A percentile compares a stretch with the other conserved stretches of the same genome.
phyloP scores from a whole-genome alignment of 2,329 filamentous ascomycete genomes.

The Metarhizium guizhouense region DNA sequence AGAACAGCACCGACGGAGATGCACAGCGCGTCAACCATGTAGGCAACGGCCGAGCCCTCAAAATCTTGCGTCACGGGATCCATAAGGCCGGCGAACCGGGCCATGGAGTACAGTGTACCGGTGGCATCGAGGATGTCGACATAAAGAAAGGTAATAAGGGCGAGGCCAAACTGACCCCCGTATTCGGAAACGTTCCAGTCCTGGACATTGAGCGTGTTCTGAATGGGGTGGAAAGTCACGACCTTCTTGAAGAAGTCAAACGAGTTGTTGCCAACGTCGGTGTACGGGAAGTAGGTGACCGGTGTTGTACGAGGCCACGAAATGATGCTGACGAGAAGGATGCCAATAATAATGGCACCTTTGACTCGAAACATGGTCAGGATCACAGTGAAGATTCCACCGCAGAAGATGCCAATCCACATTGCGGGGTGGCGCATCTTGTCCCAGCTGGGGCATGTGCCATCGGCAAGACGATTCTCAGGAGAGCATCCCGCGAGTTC shows the following conservation, averaged over 20 bases:
- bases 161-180: slow-evolving; percentile 69
- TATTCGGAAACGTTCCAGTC: slow-evolving; percentile 63
- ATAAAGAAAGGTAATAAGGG: slow-evolving; percentile 82
- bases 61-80: slow-evolving; percentile 81
- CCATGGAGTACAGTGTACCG: slow-evolving; percentile 84
- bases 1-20: slow-evolving; percentile 75
- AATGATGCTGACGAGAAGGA: slow-evolving; percentile 76
- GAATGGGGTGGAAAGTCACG: slow-evolving; percentile 73
- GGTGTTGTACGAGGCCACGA: slow-evolving; percentile 73
- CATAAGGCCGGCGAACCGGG: slow-evolving; percentile 70
- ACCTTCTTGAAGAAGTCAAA: slow-evolving; percentile 89
- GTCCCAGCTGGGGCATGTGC: slow-evolving; percentile 49
- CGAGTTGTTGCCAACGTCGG: slow-evolving; percentile 52
- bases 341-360: slow-evolving; percentile 77
- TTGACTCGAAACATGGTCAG: slow-evolving; percentile 82
- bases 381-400: slow-evolving; percentile 69
- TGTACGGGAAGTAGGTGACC: slow-evolving; percentile 77
- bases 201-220: slow-evolving; percentile 59
- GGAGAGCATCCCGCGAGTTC: slow-evolving; percentile 64
- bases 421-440: slow-evolving; percentile 79
- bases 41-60: slow-evolving; percentile 74
- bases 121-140: slow-evolving; percentile 85
- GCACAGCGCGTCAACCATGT: slow-evolving; percentile 69
- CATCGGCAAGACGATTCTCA: slow-evolving; percentile 31
- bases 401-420: slow-evolving; percentile 86